A percentile compares a stretch with the other conserved stretches of the same genome.
These are phyloP conservation scores for Penicillium subrubescens DNA, from an alignment of 495 filamentous ascomycete species.

Conservation along the genomic window DNA sequence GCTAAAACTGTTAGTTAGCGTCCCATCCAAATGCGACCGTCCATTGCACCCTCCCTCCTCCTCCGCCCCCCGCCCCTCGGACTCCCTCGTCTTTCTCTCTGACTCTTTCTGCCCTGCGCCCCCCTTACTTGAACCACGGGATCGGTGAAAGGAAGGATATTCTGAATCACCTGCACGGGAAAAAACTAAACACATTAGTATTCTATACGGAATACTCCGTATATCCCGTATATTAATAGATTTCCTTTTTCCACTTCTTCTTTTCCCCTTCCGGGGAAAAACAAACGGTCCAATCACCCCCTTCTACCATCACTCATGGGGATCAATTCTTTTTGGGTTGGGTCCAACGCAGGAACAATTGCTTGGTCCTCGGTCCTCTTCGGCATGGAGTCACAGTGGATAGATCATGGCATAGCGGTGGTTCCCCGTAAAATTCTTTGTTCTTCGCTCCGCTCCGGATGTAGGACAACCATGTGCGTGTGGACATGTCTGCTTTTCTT, in stretches of 20 bases:
- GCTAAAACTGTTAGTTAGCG: not conserved
- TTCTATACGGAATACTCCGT: no score
- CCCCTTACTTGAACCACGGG: slow-evolving; percentile 1
- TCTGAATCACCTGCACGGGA: not conserved
- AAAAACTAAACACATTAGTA: no score
- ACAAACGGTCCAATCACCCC: not conserved
- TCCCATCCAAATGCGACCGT: slow-evolving; percentile 10
- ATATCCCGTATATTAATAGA: not conserved
- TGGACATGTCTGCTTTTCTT: not conserved
- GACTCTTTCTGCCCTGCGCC: not conserved
- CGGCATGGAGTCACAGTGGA: not conserved
- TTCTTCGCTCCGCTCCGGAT: not conserved
- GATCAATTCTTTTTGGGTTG: not conserved
- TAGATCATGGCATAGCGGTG: not conserved
- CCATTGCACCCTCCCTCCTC: slow-evolving; percentile 1
- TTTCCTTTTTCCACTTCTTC: not conserved
- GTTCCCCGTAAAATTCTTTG: not conserved
- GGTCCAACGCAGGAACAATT: not conserved
- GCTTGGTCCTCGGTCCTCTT: not conserved
- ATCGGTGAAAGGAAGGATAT: not conserved
- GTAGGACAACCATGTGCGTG: not conserved
- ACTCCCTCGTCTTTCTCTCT: no score
- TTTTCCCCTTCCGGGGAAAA: not conserved
- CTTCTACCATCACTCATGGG: not conserved
- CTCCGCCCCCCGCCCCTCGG: not conserved